Conservation (phyloP, 2,329 filamentous ascomycete species). For the Daldinia sp. region DNA sequence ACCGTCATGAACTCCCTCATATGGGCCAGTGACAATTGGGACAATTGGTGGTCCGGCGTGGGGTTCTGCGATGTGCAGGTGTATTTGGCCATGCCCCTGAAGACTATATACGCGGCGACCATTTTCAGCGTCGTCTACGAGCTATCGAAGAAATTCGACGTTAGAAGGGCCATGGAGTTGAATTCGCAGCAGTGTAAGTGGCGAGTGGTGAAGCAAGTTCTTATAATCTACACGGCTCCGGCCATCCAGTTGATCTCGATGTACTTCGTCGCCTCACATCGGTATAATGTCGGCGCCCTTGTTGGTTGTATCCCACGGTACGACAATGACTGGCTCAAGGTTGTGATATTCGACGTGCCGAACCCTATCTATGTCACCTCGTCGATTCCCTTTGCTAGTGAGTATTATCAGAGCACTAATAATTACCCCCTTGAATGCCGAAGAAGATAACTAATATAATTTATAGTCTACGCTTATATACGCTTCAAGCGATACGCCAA, state of each 20-base stretch:
- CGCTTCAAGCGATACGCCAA: slow-evolving; percentile 58
- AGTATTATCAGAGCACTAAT: slow-evolving; percentile 42
- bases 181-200: slow-evolving; percentile 53
- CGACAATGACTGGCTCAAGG: slow-evolving; percentile 56
- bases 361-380: slow-evolving; percentile 54
- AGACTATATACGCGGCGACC: slow-evolving; percentile 58
- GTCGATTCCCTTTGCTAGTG: slow-evolving; percentile 59
- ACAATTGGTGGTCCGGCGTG: slow-evolving; percentile 59
- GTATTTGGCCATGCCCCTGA: slow-evolving; percentile 48
- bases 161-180: slow-evolving; percentile 53
- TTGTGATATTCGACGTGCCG: slow-evolving; percentile 59
- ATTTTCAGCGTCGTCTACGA: slow-evolving; percentile 64
- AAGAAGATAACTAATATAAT: slow-evolving; percentile 5
- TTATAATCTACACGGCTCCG: slow-evolving; percentile 64
- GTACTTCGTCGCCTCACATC: slow-evolving; percentile 56
- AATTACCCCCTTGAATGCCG: not conserved
- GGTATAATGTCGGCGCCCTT: slow-evolving; percentile 60
- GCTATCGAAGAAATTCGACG: slow-evolving; percentile 59
- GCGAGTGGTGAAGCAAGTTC: slow-evolving; percentile 56
- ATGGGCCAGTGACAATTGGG: slow-evolving; percentile 62
- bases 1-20: slow-evolving; percentile 60
- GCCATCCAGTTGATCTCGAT: slow-evolving; percentile 58
- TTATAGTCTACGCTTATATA: slow-evolving; percentile 53
- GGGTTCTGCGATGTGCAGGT: slow-evolving; percentile 63
- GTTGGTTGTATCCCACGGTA: slow-evolving; percentile 58